These are phyloP conservation scores for Cercospora citrullina DNA, from an alignment of 2,329 filamentous ascomycete genomes.

Conservation along the genomic window DNA sequence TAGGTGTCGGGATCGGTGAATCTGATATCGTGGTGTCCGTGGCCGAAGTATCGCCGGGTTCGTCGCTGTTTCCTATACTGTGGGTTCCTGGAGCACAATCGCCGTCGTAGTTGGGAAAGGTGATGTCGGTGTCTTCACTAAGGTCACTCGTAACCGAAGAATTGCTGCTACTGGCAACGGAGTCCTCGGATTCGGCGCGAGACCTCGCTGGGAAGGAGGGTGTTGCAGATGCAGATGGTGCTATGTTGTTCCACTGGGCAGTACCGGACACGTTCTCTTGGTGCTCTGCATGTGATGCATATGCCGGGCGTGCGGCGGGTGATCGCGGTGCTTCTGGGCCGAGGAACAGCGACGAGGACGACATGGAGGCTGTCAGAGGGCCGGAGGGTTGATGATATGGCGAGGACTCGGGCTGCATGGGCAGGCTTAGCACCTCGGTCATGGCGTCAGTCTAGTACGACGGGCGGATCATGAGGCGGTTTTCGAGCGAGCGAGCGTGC, in stretches of 20 bases:
- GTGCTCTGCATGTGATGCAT: conserved; percentile 39
- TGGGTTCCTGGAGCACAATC: conserved; percentile 20
- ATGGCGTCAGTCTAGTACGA: conserved; percentile 33
- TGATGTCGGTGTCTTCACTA: conserved; percentile 50
- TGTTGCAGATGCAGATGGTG: conserved; percentile 32
- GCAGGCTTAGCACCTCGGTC: conserved; percentile 47
- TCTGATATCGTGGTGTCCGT: conserved; percentile 60
- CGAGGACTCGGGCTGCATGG: conserved; percentile 45
- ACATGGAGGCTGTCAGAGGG: conserved; percentile 45
- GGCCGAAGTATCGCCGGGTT: conserved; percentile 39
- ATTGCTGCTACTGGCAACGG: conserved; percentile 49
- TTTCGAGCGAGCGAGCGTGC: not conserved
- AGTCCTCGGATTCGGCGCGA: conserved; percentile 53
- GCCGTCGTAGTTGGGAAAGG: conserved; percentile 49
- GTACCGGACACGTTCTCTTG: conserved; percentile 35
- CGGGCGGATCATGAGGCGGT: conserved; percentile 18
- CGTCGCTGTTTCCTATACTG: conserved; percentile 16
- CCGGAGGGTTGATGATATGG: conserved; percentile 44
- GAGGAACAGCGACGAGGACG: conserved; percentile 47
- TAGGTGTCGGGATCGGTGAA: conserved; percentile 57
- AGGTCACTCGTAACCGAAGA: conserved; percentile 61
- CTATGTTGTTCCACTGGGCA: conserved; percentile 31
- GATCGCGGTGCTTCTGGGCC: conserved; percentile 35
- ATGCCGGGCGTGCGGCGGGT: conserved; percentile 38
- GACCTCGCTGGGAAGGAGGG: conserved; percentile 44